These are phyloP conservation scores for Melaleuca alternifolia DNA, from an alignment of 345 rosid species.

Conservation along the genomic window DNA sequence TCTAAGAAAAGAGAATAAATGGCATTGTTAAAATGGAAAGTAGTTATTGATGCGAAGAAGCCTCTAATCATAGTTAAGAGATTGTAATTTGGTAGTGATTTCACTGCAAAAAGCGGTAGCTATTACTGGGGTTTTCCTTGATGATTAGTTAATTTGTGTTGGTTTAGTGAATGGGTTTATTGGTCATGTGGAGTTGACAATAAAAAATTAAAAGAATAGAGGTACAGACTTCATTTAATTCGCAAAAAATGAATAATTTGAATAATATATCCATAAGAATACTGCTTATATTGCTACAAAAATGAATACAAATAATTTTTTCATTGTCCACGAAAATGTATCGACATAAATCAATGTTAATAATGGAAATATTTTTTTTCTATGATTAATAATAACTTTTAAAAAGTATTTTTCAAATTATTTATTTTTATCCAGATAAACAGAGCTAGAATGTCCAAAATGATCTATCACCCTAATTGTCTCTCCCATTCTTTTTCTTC, in stretches of 20 bases:
- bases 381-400: too few species aligned
- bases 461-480: background rate
- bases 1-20: background rate
- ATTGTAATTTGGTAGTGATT: background rate
- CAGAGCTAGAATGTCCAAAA: background rate
- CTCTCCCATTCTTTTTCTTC: background rate
- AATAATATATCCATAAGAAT: too few species aligned
- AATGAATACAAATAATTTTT: too few species aligned
- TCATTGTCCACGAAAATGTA: too few species aligned
- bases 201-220: background rate
- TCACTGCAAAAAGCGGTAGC: background rate
- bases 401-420: too few species aligned
- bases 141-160: background rate
- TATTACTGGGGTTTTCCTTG: background rate
- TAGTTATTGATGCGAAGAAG: background rate
- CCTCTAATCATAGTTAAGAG: background rate
- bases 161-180: background rate
- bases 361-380: too few species aligned
- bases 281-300: too few species aligned
- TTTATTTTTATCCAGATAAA: too few species aligned
- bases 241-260: too few species aligned
- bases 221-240: too few species aligned
- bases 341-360: too few species aligned
- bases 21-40: background rate
- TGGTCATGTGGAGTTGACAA: background rate